Evolutionary conservation across 2,329 filamentous ascomycete species (phyloP), one percentile per base, ranked within the genome.

Genomic region (Phialemoniopsis sp.): DNA sequence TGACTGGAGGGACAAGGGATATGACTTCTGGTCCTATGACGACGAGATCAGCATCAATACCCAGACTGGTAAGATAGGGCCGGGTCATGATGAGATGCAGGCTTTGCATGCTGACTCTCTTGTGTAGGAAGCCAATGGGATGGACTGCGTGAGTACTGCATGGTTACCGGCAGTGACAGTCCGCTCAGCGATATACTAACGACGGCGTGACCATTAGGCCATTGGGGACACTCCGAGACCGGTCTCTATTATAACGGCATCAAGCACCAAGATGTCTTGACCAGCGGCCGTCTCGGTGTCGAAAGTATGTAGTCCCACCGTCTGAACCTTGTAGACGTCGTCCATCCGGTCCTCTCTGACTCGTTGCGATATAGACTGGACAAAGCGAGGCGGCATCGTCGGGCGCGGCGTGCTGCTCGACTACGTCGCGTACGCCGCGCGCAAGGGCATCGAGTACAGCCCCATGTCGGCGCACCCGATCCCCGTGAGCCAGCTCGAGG

Each of bases 371-470:
- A 10, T 26, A 67, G 47, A 60, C 35, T 64, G 62, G 60, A 47
- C 60, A 70, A 4, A 71, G 72, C 59, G 60, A 66, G 76, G 75
- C 18, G 73, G 73, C 3, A 49, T 80, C 10, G 73, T 74, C 5
- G 74, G 66, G 1, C 64, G 78, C 3, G 78, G 73, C 5, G 70
- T 81, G 1, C 59, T 82, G 15, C 63, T 82, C 38, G 76, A 81
- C 54, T 80, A 66, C 40, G 62, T 55, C 6, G 57, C 59, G 5
- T 76, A 65, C 58, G 67, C 68, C 1, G 54, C 59, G 51, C 42
- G 56, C 42, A 69, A 73, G 39, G 67, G 70, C 10, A 70, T 73
- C 19, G 44, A 58, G 5, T 78, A 72, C 44, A 64, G 76, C 46
- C 68, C 78, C 1, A 69, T 78, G 36, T 67, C 66, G 4, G 62